A percentile compares a stretch with the other conserved stretches of the same genome.
phyloP scores from a whole-genome alignment of 441 rosid genomes.

The Pelargonium australe region DNA sequence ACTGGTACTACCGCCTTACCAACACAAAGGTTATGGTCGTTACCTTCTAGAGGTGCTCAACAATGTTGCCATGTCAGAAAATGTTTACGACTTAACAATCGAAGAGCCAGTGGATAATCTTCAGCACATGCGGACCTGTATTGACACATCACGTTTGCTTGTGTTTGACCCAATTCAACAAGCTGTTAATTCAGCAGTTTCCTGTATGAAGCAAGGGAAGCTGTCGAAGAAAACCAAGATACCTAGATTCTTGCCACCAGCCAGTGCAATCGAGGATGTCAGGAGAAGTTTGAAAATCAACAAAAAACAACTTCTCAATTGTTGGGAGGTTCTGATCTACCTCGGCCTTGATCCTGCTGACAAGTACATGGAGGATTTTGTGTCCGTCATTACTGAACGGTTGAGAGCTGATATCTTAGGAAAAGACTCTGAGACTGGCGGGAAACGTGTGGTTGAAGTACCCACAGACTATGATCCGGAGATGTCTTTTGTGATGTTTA shows the following conservation, averaged over 20 bases:
- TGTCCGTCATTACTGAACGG: constrained; percentile 45
- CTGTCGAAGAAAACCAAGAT: constrained; percentile 49
- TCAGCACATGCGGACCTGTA: constrained; percentile 69
- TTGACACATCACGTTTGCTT: constrained; percentile 50
- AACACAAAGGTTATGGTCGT: constrained; percentile 67
- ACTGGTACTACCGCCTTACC: constrained; percentile 79
- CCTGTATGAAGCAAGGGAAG: constrained; percentile 52
- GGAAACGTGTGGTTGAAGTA: constrained; percentile 65
- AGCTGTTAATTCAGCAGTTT: constrained; percentile 49
- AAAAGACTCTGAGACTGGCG: constrained; percentile 57
- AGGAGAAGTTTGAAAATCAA: constrained; percentile 71
- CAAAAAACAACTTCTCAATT: constrained; percentile 78
- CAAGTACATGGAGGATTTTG: constrained; percentile 61
- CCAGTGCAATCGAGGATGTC: constrained; percentile 47
- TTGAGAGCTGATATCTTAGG: constrained; percentile 72
- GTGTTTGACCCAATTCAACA: constrained; percentile 49
- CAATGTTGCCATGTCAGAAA: constrained; percentile 66
- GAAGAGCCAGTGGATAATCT: constrained; percentile 86
- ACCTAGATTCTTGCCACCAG: constrained; percentile 60
- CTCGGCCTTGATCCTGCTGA: constrained; percentile 53
- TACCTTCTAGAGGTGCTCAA: constrained; percentile 61
- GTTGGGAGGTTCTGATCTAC: constrained; percentile 89
- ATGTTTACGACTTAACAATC: constrained; percentile 74
- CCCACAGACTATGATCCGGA: constrained; percentile 43
- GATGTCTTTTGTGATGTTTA: constrained; percentile 71